phyloP scores from a whole-genome alignment of 345 rosid genomes.

The Chamaenerion angustifolium region DNA sequence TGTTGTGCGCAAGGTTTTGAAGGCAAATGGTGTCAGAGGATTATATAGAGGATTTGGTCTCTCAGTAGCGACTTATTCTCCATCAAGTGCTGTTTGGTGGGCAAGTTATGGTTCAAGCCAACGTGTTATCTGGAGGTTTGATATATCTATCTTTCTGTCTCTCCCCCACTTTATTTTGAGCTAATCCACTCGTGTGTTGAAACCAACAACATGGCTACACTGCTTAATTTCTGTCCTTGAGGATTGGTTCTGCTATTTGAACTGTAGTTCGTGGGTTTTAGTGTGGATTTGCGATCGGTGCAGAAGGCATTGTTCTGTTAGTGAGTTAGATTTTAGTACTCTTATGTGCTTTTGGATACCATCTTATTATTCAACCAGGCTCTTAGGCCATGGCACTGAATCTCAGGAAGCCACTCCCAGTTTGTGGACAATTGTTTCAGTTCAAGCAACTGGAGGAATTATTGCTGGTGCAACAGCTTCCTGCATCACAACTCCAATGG shows the following conservation, averaged over 20 bases:
- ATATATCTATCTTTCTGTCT: background rate
- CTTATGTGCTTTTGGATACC: background rate
- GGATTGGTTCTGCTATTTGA: too few relatives aligned
- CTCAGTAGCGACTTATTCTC: constrained; percentile 85
- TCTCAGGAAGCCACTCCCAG: constrained; percentile 32
- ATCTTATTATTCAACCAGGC: constrained; percentile 28
- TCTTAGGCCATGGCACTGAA: constrained; percentile 47
- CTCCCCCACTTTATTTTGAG: background rate
- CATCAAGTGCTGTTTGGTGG: constrained; percentile 99
- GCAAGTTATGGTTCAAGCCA: constrained; percentile 97
- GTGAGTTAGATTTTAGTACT: background rate
- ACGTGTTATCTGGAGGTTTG: constrained; percentile 87
- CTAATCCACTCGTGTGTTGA: background rate
- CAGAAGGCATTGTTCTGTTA: too few relatives aligned
- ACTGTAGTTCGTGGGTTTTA: too few relatives aligned
- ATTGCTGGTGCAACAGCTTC: constrained; percentile 95
- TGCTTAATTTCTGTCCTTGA: too few relatives aligned
- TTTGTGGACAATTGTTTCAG: constrained; percentile 40
- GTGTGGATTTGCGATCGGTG: too few relatives aligned
- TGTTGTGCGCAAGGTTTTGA: constrained; percentile 69
- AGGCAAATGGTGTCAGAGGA: constrained; percentile 71
- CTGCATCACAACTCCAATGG: constrained; percentile 84
- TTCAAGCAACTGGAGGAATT: constrained; percentile 89
- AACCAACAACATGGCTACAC: too few relatives aligned
- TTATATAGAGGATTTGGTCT: constrained; percentile 92